These are phyloP conservation scores for Helotiales sp. DNA, from an alignment of 2,329 filamentous ascomycete species.

Conservation along the genomic window DNA sequence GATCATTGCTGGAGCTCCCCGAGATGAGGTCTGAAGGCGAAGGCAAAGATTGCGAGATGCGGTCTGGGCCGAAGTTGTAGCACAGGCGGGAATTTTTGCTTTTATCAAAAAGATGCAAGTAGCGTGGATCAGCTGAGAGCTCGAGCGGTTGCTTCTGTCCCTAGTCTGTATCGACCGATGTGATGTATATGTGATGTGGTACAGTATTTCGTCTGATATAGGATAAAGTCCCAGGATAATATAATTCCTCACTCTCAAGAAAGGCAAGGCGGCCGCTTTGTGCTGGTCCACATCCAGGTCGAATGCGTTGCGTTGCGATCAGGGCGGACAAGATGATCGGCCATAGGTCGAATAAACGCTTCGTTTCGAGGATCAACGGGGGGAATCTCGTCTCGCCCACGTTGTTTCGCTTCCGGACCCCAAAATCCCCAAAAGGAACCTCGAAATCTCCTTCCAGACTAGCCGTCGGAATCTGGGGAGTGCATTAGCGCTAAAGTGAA, in stretches of 20 bases:
- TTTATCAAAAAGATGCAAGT: conserved; percentile 28
- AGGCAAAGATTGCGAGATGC: conserved; percentile 19
- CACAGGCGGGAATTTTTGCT: conserved; percentile 30
- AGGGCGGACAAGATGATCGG: conserved; percentile 7
- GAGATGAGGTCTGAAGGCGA: conserved; percentile 23
- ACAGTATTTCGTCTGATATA: conserved; percentile 10
- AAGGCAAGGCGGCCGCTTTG: conserved; percentile 1
- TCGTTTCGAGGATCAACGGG: conserved; percentile 10
- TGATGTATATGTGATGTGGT: neutral
- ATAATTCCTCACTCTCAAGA: neutral
- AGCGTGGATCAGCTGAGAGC: conserved; percentile 35
- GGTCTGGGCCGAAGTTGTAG: conserved; percentile 28
- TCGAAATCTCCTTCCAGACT: conserved; percentile 1
- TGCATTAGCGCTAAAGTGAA: conserved; percentile 35
- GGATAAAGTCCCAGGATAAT: conserved; percentile 8
- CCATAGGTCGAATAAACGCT: conserved; percentile 33
- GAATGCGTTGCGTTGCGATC: neutral
- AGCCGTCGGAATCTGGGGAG: conserved; percentile 25
- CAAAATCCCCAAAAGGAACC: neutral
- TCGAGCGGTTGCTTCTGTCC: conserved; percentile 3
- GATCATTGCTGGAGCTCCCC: conserved; percentile 42
- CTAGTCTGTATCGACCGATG: neutral
- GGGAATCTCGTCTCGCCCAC: neutral
- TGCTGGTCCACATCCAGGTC: conserved; percentile 5
- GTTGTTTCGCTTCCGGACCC: conserved; percentile 7